Conservation (phyloP, 495 filamentous ascomycete species). For the Trichoderma parareesei region DNA sequence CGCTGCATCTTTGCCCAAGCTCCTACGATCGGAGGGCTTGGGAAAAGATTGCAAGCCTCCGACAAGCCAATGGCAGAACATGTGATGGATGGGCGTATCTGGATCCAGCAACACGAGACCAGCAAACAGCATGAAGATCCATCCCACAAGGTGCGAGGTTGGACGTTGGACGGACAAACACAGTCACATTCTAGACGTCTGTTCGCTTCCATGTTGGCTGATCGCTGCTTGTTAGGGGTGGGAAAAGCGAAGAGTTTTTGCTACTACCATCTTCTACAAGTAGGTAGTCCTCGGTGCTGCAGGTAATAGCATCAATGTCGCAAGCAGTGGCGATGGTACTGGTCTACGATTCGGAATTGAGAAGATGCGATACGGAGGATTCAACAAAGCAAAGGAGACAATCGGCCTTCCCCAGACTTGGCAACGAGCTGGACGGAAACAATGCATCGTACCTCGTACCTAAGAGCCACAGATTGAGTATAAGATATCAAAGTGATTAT, state of each 20-base stretch:
- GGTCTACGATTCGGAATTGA: neutral
- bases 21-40: neutral
- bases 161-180: neutral
- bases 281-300: no score
- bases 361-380: neutral
- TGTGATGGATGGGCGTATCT: neutral
- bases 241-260: no score
- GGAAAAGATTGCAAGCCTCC: neutral
- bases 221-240: neutral
- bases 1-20: neutral
- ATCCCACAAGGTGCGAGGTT: neutral
- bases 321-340: neutral
- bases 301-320: neutral
- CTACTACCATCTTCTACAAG: no score
- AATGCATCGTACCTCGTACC: no score
- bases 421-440: neutral
- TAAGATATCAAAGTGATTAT: no score
- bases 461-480: no score
- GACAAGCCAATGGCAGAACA: neutral
- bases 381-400: neutral
- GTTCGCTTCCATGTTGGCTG: neutral
- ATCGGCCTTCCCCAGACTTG: neutral
- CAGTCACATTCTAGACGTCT: neutral
- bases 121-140: neutral
- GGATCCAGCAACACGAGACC: constrained; percentile 6